Evolutionary conservation across 192 early-diverging fungal genomes (phyloP), one percentile per base, ranked within the genome.

Genomic region (Jimgerdemannia flammicorona): DNA sequence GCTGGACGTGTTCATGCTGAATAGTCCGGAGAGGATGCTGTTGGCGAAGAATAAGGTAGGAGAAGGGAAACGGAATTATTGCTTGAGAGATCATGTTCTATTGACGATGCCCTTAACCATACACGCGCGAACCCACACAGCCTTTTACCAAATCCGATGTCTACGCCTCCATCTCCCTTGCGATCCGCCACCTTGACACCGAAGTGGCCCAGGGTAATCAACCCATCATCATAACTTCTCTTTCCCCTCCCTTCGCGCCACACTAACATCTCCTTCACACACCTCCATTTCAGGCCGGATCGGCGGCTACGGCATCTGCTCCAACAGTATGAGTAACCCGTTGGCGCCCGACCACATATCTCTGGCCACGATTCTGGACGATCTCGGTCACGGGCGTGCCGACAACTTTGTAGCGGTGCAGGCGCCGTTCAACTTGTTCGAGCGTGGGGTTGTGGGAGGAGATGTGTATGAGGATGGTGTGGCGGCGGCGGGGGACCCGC

Each of bases 401-500:
- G 76, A 83, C 9, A 85, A 92, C 72, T 88, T 94, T 72, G 74
- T 84, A 43, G 88, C 88, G 1, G 81, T 92, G n/a, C 78, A 93
- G 75, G 86, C 85, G 42, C 93, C 93, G 3, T 85, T 93, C 74
- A 95, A 95, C 71, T 42, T 95, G 44, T 93, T 90, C 84, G 93
- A 95, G 71, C 80, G 85, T 17, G 88, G 92, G 43, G 84, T 82
- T 9, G 67, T 88, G 66, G 78, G 89, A 7, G 67, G 67, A 4
- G 40, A n/a, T 68, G 67, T 7, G 67, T 4, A 17, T n/a, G n/a
- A 4, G 17, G 67, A 68, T 68, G 19, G n/a, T n/a, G n/a, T 40
- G 19, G 8, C 20, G 67, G 67, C 4, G 67, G n/a, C 17, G 67
- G 40, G 11, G 11, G 11, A 7, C 6, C 49, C 49, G 6, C 49